Base-by-base conservation (phyloP, 2,329 filamentous ascomycete species). In the Penicillium sp. region DNA sequence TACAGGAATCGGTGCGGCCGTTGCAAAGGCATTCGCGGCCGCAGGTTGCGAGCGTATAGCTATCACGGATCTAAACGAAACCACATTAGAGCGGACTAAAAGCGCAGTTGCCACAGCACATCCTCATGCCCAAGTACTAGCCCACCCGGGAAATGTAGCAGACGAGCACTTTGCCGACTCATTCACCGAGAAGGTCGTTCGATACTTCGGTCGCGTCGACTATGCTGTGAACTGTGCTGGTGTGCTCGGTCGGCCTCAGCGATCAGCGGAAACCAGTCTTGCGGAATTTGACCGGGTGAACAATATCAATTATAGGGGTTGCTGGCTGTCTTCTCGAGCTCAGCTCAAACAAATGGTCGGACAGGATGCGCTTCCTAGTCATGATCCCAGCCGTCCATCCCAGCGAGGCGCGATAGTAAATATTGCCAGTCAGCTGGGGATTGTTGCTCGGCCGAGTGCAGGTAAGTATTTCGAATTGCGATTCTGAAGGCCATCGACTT, bases 181-280 rank as follows among this genome's bases (percentile, higher is more conserved):
- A 0, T 76, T 83, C 18, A 37, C 67, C 5, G 22, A 58, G 2
- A 47, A 50, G 27, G 58, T 60, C 3, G 56, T 66, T 0, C 39
- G 52, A n/a, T 13, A 51, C 3, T 68, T 83, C 58, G 70, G 70
- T 0, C 79, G 83, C 7, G 67, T 87, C 4, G 84, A 87, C 65
- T 87, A 86, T 66, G 79, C 79, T 0, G 81, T 86, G 6, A 83
- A 83, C 57, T 85, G 83, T 54, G 84, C 84, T 0, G 84, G 84
- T 0, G 77, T 86, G 65, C 50, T 73, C 13, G 68, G 70, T 7
- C 50, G 65, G 6, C 53, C 65, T 3, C 41, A 62, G 19, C 67
- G 69, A 24, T 71, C 71, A 2, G 59, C 77, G 33, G 82, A 86
- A 50, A 82, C 78, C n/a, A 67, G 76, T 0, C 69, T 77, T 0